Conservation (phyloP, 352 stramenopile genomes). For the Pythium insidiosum region DNA sequence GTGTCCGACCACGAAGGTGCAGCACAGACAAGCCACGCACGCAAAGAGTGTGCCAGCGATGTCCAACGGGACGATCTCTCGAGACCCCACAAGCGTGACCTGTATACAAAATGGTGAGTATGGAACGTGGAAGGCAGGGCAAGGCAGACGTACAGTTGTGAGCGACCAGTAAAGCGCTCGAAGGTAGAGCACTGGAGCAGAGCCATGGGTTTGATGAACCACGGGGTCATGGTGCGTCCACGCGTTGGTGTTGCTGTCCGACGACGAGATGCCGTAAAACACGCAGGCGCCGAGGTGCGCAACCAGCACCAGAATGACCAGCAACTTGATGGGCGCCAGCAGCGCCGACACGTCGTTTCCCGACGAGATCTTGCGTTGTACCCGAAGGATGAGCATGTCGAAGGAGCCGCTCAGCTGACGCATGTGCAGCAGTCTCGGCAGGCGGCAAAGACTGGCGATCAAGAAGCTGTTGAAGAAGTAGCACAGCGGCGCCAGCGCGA, state of each 20-base stretch:
- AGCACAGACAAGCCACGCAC: constrained; percentile 52
- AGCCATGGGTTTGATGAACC: constrained; percentile 52
- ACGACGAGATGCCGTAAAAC: constrained; percentile 67
- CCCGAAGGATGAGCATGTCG: constrained; percentile 52
- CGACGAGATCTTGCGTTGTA: constrained; percentile 56
- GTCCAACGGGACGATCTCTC: constrained; percentile 57
- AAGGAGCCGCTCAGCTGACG: constrained; percentile 29
- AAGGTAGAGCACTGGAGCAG: constrained; percentile 41
- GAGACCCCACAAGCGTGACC: constrained; percentile 60
- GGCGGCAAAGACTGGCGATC: constrained; percentile 39
- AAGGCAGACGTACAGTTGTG: too few species aligned
- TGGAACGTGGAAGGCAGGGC: too few species aligned
- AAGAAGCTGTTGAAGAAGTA: constrained; percentile 54
- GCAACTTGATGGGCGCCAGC: constrained; percentile 51
- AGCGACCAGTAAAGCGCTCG: constrained; percentile 73
- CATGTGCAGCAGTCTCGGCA: constrained; percentile 45
- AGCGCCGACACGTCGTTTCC: constrained; percentile 54
- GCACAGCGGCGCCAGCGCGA: constrained; percentile 48
- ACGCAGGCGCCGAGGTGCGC: constrained; percentile 56
- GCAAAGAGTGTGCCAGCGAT: constrained; percentile 60
- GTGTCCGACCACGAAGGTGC: constrained; percentile 71
- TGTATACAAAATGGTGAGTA: too few species aligned
- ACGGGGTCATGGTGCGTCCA: constrained; percentile 74
- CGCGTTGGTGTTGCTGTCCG: constrained; percentile 43
- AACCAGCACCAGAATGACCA: constrained; percentile 52